Base-by-base conservation (phyloP, 495 filamentous ascomycete species). In the Penicillium mononematosum region DNA sequence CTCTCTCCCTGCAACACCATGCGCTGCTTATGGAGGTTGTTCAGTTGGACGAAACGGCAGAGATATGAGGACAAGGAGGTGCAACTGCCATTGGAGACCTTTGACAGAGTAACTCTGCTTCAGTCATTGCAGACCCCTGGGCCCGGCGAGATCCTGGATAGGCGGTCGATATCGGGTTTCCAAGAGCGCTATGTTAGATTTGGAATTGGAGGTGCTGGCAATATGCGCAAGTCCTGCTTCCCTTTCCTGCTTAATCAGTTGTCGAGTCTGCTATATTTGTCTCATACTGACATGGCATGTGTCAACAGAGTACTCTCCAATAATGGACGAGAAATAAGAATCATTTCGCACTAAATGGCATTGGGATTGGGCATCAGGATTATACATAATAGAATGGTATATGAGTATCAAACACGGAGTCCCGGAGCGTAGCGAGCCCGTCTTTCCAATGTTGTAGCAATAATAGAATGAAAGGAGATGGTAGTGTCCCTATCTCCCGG, bases 161-260 rank as follows among this genome's bases (percentile, higher is more conserved):
- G n/a, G 27, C 31, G 25, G 20, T 25, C 20, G 2, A 27, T 43
- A 12, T 50, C 48, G 3, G 50, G 44, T 20, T 2, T 46, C 0
- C 61, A 62, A 49, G 70, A 75, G 44, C 69, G 70, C 14, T 76
- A 70, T 50, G 61, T 73, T 2, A 61, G 68, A 25, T 64, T 70
- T 59, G 75, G 75, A 0, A 75, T 76, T 45, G 75, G 75, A 0
- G 75, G 75, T 24, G 69, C 65, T 39, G 75, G 73, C 14, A 77
- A 77, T 56, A 66, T 65, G 39, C 68, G 70, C 70, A 75, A 68
- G 69, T 66, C 22, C 22, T 53, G 56, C 52, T 66, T 39, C 45
- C 60, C 36, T 58, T 55, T 45, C 38, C 44, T 49, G 45, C 8
- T 9, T 31, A 6, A 11, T 27, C 6, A 14, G 19, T 1, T 4